Evolutionary conservation across 257 asterid species (phyloP), one percentile per base, ranked within the genome.

Genomic region (Avicennia marina): DNA sequence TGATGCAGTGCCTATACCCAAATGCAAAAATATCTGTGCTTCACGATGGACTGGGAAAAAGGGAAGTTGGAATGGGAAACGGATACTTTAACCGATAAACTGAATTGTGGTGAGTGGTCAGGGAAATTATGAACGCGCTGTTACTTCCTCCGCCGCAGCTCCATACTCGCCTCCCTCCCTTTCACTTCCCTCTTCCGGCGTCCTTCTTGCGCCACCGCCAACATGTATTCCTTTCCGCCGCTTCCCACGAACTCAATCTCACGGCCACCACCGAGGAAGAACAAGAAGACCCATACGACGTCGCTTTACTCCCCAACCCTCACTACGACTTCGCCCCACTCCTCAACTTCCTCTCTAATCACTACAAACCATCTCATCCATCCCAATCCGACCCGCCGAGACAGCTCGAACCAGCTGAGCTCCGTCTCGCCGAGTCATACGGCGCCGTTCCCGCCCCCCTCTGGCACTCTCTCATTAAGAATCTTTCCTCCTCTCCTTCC

Each of bases 381-480:
- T 39, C 73, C 32, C 62, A 49, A 2, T 64, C 80, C 52, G 74
- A 36, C 62, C 72, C 86, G 2, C 81, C 90, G 2, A 29, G 77
- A 41, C 72, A 55, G 12, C 80, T 77, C 56, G 77, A 87, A 72
- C 75, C 72, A 34, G 33, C 58, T 1, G 96, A 87, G 75, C 83
- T 85, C 68, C 75, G 63, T 1, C 87, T 90, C 43, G 94, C 75
- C 43, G 87, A 87, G 72, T 68, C 83, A 3, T 90, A 81, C 72
- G 76, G 86, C 69, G 94, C 94, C 5, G 96, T 90, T 1, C 95
- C 98, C 1, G 93, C 93, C 22, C 94, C 96, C 1, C 77, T 78
- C 36, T 90, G 98, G 98, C 98, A 90, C 69, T 75, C 91, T 31
- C 91, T 90, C 22, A 64, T 90, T n/a, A 90, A 90, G 57, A 73